phyloP scores from a whole-genome alignment of 805 yeast genomes.

The Hermanozyma aechmeae region DNA sequence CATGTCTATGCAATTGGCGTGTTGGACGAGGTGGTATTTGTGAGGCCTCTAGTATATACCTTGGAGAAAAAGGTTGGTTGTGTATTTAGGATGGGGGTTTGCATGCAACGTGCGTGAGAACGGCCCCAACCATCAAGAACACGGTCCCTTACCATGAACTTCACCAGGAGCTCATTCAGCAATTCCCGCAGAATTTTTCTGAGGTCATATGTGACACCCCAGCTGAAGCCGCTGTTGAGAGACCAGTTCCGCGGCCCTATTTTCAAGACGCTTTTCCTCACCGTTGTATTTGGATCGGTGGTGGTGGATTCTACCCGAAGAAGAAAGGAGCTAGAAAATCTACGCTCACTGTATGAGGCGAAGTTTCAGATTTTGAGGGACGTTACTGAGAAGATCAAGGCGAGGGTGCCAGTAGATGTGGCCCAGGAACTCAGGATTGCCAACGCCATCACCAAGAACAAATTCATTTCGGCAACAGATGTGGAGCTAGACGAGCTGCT shows the following conservation, averaged over 20 bases:
- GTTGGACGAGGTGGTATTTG: too few relatives aligned
- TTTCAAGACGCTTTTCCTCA: constrained; percentile 27
- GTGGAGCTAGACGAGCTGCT: constrained; percentile 31
- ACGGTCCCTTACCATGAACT: too few relatives aligned
- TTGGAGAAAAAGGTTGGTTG: too few relatives aligned
- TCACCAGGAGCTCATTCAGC: too few relatives aligned
- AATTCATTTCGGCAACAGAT: constrained; percentile 22
- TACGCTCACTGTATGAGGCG: constrained; percentile 28
- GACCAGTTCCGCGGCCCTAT: constrained; percentile 25
- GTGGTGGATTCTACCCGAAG: constrained; percentile 40
- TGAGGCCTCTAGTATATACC: too few relatives aligned
- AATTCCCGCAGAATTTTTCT: too few relatives aligned
- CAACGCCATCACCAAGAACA: constrained; percentile 32
- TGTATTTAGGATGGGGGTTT: too few relatives aligned
- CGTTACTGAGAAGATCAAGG: constrained; percentile 17
- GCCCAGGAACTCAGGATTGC: constrained; percentile 30
- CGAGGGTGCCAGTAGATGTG: constrained; percentile 32
- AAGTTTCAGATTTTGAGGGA: constrained; percentile 25
- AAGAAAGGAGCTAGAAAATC: constrained; percentile 33
- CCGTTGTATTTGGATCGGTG: constrained; percentile 33
- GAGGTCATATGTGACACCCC: too few relatives aligned
- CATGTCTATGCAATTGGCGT: too few relatives aligned
- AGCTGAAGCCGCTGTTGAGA: constrained; percentile 13
- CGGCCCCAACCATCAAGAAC: too few relatives aligned
- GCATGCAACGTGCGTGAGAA: too few relatives aligned